Base-by-base conservation (phyloP, 495 filamentous ascomycete genomes). In the Penicillium lividum region DNA sequence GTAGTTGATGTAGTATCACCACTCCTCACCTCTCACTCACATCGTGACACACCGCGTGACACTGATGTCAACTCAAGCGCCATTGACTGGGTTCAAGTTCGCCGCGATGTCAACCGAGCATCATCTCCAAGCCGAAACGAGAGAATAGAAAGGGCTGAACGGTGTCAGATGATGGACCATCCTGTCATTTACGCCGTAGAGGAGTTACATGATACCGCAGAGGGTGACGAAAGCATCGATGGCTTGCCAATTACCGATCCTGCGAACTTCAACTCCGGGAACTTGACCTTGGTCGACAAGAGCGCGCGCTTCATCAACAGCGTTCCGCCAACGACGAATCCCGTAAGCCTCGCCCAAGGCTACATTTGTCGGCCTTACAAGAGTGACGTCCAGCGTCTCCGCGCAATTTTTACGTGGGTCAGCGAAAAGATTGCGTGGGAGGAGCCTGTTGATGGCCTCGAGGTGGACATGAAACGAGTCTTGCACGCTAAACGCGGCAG, bases 381-480 rank as follows among this genome's bases (percentile, higher is more conserved):
- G 51, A 97, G 90, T 69, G 95, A 98, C 63, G 90, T 97, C 1
- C 94, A 99, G 67, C 84, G 93, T 38, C 78, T 98, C 5, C 83
- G 94, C 22, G 92, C 94, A 1, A 97, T 98, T 51, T 99, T 97
- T 67, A 97, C 88, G 9, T 99, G 93, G 93, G 90, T 97, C 29
- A 84, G 92, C 18, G 94, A 98, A 69, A 94, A 94, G 66, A 86
- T 99, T 50, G 83, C 83, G n/a, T 99, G 94, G 93, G 94, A 99
- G 68, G 92, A 97, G 64, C 90, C 91, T 46, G 90, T 90, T 58
- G 92, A 96, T 64, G 84, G 83, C 13, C 76, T 81, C 15, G 69
- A 73, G n/a, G 79, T 96, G 25, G 92, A 99, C 67, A 84, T 90
- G 11, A 82, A 89, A 57, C 80, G 88, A 50, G 90, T 97, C 3